Base-by-base conservation (phyloP, 1,284 basidiomycete species). In the Tilletia setariae region DNA sequence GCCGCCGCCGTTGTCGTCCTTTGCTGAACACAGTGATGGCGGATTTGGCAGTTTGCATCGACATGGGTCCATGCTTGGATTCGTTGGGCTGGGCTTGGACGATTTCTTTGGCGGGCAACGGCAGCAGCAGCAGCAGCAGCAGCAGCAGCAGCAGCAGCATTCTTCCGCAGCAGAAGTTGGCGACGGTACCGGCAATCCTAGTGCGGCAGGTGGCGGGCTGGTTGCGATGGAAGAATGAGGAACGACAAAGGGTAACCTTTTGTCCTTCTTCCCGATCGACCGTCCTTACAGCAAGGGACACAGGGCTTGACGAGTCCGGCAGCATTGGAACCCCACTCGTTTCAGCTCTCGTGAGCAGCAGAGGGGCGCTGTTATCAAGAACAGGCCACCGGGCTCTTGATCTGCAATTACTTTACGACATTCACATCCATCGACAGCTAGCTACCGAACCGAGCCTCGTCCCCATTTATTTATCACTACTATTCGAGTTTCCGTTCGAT, bases 161-260 rank as follows among this genome's bases (percentile, higher is more conserved):
- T 7, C 25, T 8, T 21, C 47, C 8, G 47, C 13, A 19, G 47
- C n/a, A 19, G 47, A n/a, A 49, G 53, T 21, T 11, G 49, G 49
- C 1, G 49, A 23, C 19, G 49, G 49, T n/a, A n/a, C n/a, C n/a
- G n/a, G n/a, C n/a, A n/a, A n/a, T n/a, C n/a, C n/a, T n/a, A n/a
- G n/a, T n/a, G n/a, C n/a, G 21, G 49, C 19, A 59, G 53, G 28
- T 1, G 25, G 16, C 9, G 53, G 53, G 16, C 23, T 30, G 9
- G 28, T 59, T 30, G 53, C 53, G 15, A 59, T 59, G 53, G 53
- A 59, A 19, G 53, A 59, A 30, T 59, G 53, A 59, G 25, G 19
- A 25, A 25, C 16, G 53, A 25, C 25, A 19, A 23, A 49, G 8
- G n/a, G 8, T 15, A 23, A 49, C 8, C n/a, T 8, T n/a, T n/a